Evolutionary conservation across 164 flowering plant species (phyloP).

Genomic region (Dillenia turbinata): DNA sequence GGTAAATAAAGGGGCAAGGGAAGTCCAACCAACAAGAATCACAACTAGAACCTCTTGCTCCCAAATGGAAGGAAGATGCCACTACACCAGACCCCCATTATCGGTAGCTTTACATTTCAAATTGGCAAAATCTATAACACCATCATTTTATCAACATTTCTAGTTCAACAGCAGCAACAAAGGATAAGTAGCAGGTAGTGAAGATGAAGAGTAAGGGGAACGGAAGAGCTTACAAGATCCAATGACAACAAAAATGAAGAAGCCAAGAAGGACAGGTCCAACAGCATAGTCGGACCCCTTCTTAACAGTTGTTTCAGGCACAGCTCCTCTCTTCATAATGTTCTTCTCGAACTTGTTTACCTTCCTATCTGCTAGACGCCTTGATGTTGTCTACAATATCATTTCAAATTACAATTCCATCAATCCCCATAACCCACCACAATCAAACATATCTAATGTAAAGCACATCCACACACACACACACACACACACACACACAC

Average conservation of each 20-base stretch:
- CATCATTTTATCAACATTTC: not conserved
- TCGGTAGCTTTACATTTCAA: not conserved
- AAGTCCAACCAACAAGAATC: no score
- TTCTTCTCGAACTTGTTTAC: slow-evolving; percentile 42
- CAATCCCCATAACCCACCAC: no score
- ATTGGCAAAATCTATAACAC: no score
- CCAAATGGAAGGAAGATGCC: no score
- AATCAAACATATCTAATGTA: no score
- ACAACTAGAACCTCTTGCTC: no score
- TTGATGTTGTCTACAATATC: slow-evolving; percentile 55
- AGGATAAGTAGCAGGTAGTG: not conserved
- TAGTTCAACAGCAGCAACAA: not conserved
- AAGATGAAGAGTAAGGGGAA: not conserved
- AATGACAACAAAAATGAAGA: slow-evolving; percentile 72
- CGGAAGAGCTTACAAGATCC: slow-evolving; percentile 61
- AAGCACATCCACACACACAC: no score
- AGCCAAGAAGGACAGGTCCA: slow-evolving; percentile 67
- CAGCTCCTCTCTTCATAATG: slow-evolving; percentile 37
- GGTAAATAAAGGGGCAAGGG: no score
- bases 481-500: no score
- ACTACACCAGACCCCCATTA: not conserved
- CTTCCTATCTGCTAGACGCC: slow-evolving; percentile 47
- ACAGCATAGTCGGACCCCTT: slow-evolving; percentile 76
- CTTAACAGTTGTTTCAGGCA: slow-evolving; percentile 51
- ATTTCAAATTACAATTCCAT: no score